These are phyloP conservation scores for Colletotrichum brevisporum DNA, from an alignment of 2,329 filamentous ascomycete genomes.

Conservation along the genomic window DNA sequence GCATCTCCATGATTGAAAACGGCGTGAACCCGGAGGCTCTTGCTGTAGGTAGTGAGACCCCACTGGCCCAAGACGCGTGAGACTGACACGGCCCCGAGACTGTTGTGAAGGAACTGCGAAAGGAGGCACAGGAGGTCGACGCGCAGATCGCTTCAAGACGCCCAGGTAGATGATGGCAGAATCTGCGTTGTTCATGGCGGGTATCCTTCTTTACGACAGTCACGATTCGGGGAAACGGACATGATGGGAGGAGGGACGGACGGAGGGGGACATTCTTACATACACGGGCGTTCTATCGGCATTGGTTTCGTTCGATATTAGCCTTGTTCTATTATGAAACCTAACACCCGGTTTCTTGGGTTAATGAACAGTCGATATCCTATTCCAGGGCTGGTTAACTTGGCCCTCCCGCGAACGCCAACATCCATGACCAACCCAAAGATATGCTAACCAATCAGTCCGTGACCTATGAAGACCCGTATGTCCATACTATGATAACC, in stretches of 20 bases:
- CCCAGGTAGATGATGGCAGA: conserved; percentile 35
- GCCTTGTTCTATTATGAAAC: conserved; percentile 32
- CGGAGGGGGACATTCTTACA: not conserved
- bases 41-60: conserved; percentile 73
- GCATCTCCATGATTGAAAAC: conserved; percentile 97
- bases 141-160: conserved; percentile 53
- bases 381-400: not conserved
- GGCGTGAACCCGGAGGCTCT: conserved; percentile 96
- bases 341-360: conserved; percentile 28
- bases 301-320: conserved; percentile 11
- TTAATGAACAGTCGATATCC: not conserved
- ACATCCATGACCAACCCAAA: conserved; percentile 8
- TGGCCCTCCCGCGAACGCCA: conserved; percentile 24
- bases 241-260: not conserved
- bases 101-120: conserved; percentile 72
- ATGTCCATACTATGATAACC: conserved; percentile 31
- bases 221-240: conserved; percentile 10
- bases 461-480: conserved; percentile 29
- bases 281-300: conserved; percentile 29
- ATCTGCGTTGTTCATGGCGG: not conserved
- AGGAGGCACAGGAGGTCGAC: conserved; percentile 67
- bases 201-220: conserved; percentile 5
- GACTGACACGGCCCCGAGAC: conserved; percentile 54
- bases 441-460: conserved; percentile 19
- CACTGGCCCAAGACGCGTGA: not conserved